Percentiles rank a stretch among this genome's conserved stretches.
Evolutionary conservation across 2,329 filamentous ascomycete species (phyloP).

Genomic region (Didymella exigua): DNA sequence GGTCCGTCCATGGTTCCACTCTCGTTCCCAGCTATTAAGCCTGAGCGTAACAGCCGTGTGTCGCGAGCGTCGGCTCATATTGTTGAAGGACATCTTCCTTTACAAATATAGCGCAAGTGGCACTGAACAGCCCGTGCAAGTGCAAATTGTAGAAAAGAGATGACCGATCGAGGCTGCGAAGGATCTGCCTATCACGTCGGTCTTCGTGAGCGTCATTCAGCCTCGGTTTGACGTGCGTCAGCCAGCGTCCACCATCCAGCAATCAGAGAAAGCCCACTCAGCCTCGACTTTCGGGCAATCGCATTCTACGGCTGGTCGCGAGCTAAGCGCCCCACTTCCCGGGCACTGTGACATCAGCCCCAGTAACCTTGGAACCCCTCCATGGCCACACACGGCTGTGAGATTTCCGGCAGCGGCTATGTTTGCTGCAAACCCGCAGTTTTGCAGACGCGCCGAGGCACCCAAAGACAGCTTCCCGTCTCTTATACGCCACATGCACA

Average conservation of each 20-base stretch:
- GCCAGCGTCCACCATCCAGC: constrained; percentile 8
- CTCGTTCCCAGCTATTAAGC: too few species aligned
- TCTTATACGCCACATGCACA: constrained; percentile 15
- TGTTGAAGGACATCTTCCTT: too few species aligned
- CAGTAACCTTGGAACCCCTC: constrained; percentile 1
- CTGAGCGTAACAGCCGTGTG: too few species aligned
- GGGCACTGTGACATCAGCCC: constrained; percentile 15
- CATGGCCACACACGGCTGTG: constrained; percentile 12
- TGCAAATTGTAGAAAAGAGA: not conserved
- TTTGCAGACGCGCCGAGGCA: constrained; percentile 12
- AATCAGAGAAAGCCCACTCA: too few species aligned
- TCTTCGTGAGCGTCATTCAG: constrained; percentile 7
- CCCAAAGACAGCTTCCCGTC: constrained; percentile 4
- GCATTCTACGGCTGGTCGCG: constrained; percentile 1
- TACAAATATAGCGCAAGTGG: too few species aligned
- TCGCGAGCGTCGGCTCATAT: too few species aligned
- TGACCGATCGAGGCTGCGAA: not conserved
- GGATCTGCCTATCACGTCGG: constrained; percentile 5
- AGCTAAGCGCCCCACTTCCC: constrained; percentile 6
- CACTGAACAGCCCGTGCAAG: too few species aligned
- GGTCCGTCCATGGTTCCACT: too few species aligned
- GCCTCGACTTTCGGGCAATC: too few species aligned
- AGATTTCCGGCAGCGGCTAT: constrained; percentile 9
- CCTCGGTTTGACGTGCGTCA: constrained; percentile 14
- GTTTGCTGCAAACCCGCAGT: constrained; percentile 14